Evolutionary conservation across 2,329 filamentous ascomycete genomes (phyloP).

Genomic region (Incumbomyces delicatus): DNA sequence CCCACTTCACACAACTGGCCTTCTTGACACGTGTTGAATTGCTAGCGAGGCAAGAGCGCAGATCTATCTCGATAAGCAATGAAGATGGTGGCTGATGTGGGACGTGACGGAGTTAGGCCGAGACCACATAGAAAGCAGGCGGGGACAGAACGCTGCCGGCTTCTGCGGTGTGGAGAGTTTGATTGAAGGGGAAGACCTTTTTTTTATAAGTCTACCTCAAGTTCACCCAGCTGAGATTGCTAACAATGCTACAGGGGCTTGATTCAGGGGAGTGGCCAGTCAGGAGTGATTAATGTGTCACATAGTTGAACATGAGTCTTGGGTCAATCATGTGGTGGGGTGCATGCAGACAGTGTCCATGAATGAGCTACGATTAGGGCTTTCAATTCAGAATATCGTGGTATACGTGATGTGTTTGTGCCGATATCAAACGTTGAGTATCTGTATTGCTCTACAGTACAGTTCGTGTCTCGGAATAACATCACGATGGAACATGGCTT

Average conservation of each 20-base stretch:
- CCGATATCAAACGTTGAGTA: too few species aligned
- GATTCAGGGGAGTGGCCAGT: background rate
- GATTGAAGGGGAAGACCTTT: constrained; percentile 10
- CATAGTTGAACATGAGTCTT: too few species aligned
- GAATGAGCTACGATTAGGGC: too few species aligned
- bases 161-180: constrained; percentile 11
- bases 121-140: background rate
- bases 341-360: too few species aligned
- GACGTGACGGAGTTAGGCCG: constrained; percentile 16
- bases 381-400: too few species aligned
- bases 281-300: too few species aligned
- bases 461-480: too few species aligned
- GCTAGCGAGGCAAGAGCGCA: constrained; percentile 5
- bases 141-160: constrained; percentile 11
- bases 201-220: constrained; percentile 21
- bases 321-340: too few species aligned
- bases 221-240: constrained; percentile 2
- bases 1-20: background rate
- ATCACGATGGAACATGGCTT: too few species aligned
- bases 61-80: constrained; percentile 7
- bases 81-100: constrained; percentile 14
- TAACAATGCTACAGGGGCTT: constrained; percentile 3
- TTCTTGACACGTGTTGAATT: constrained; percentile 1
- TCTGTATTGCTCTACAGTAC: too few species aligned
- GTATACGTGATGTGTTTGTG: too few species aligned